phyloP scores from a whole-genome alignment of 2,329 filamentous ascomycete species.

The Colletotrichum aenigma region DNA sequence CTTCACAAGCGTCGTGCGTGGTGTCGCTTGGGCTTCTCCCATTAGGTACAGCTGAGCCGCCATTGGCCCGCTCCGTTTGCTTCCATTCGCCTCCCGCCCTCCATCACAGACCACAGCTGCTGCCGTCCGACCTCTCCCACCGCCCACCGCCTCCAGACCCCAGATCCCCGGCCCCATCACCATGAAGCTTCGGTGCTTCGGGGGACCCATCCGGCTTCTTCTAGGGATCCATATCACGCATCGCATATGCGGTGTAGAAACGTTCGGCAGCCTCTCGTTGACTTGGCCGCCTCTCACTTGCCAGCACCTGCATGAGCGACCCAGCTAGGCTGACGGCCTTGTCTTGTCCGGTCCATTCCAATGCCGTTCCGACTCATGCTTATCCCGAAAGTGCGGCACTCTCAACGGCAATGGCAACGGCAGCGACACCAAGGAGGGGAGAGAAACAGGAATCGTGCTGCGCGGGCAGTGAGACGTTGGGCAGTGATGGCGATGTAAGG shows the following conservation, averaged over 20 bases:
- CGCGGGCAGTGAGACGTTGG: not conserved
- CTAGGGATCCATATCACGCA: not conserved
- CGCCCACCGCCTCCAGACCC: slow-evolving; percentile 7
- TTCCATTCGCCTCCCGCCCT: not conserved
- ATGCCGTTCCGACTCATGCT: not conserved
- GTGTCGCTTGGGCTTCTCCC: not conserved
- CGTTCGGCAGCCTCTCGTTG: not conserved
- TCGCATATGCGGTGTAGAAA: slow-evolving; percentile 15
- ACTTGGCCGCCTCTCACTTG: slow-evolving; percentile 22
- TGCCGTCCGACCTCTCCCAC: not conserved
- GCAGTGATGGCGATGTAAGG: not conserved
- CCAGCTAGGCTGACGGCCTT: not conserved
- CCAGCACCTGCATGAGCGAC: slow-evolving; percentile 14
- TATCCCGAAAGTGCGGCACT: not conserved
- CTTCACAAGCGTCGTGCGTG: not conserved
- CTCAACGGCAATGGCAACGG: not conserved
- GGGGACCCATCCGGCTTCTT: not conserved
- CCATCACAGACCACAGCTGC: not conserved
- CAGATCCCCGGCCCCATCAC: not conserved
- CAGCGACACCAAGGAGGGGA: not conserved
- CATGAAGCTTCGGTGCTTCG: not conserved
- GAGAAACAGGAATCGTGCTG: not conserved
- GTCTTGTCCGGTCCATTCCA: not conserved
- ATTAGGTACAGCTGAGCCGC: not conserved
- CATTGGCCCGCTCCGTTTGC: not conserved